phyloP scores from a whole-genome alignment of 2,329 filamentous ascomycete genomes.

The Hymenoscyphus linearis region DNA sequence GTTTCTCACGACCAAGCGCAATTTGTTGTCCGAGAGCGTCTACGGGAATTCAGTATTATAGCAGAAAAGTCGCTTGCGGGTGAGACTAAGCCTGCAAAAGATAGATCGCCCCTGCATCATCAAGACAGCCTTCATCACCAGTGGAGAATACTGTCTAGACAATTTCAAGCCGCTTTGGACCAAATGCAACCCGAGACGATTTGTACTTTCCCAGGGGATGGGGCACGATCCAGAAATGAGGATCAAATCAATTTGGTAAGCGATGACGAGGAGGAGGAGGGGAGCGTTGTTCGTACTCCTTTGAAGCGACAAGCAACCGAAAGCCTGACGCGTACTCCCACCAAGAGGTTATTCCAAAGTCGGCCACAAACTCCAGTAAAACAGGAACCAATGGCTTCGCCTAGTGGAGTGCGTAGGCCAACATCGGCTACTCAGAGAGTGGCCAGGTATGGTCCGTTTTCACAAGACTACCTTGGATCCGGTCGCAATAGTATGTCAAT shows the following conservation, averaged over 20 bases:
- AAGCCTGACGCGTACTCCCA: neutral
- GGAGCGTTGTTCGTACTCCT: too few species aligned
- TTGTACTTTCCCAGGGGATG: too few species aligned
- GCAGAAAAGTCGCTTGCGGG: slow-evolving; percentile 29
- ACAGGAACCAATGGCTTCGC: neutral
- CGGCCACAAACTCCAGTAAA: neutral
- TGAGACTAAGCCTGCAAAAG: too few species aligned
- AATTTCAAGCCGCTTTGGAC: too few species aligned
- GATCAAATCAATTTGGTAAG: too few species aligned
- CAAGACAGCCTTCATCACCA: too few species aligned
- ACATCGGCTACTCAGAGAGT: neutral
- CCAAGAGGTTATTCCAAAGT: neutral
- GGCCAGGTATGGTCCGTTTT: slow-evolving; percentile 6
- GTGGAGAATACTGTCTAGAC: too few species aligned
- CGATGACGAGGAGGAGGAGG: too few species aligned
- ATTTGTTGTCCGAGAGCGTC: neutral
- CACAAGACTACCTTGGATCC: slow-evolving; percentile 6
- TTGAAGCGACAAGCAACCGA: neutral
- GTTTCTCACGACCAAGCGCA: slow-evolving; percentile 33
- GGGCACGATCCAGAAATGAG: too few species aligned
- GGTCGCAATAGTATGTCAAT: slow-evolving; percentile 18
- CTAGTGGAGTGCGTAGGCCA: neutral
- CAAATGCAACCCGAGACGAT: too few species aligned
- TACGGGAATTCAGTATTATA: neutral
- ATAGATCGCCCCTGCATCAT: too few species aligned